phyloP scores from a whole-genome alignment of 2,329 filamentous ascomycete genomes.

The Penicillium italicum region DNA sequence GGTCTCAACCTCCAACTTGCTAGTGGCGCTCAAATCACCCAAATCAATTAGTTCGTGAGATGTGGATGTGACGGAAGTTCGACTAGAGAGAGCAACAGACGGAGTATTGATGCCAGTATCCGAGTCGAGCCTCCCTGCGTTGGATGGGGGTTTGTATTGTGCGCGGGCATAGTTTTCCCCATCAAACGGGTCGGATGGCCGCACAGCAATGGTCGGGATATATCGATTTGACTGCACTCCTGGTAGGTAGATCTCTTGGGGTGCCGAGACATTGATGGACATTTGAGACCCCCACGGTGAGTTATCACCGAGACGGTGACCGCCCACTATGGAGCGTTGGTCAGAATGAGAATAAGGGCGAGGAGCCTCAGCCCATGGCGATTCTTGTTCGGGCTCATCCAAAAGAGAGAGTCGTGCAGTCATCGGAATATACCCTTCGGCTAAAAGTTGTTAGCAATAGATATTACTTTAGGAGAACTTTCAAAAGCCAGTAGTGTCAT shows the following conservation, averaged over 20 bases:
- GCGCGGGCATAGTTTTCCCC: constrained; percentile 2
- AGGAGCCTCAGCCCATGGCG: constrained; percentile 28
- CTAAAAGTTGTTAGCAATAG: constrained; percentile 20
- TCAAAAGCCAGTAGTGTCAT: constrained; percentile 6
- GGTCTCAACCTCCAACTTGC: constrained; percentile 5
- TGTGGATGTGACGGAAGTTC: constrained; percentile 31
- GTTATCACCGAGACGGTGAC: constrained; percentile 6
- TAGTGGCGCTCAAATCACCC: constrained; percentile 11
- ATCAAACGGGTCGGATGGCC: constrained; percentile 6
- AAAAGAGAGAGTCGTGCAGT: constrained; percentile 38
- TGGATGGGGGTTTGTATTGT: constrained; percentile 6
- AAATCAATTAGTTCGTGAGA: constrained; percentile 35
- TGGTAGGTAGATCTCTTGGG: constrained; percentile 15
- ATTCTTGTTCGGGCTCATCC: constrained; percentile 27
- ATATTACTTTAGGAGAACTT: neutral
- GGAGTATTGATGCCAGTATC: constrained; percentile 22
- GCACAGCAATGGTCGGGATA: constrained; percentile 12
- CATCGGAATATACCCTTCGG: constrained; percentile 41
- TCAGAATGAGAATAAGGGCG: constrained; percentile 5
- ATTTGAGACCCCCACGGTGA: constrained; percentile 22
- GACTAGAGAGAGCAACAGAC: constrained; percentile 21
- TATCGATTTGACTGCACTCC: constrained; percentile 17
- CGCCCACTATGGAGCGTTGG: constrained; percentile 3
- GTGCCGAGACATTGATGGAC: constrained; percentile 14
- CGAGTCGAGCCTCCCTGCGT: constrained; percentile 13